phyloP scores from a whole-genome alignment of 768 basidiomycete species.

The Suillus brevipes region DNA sequence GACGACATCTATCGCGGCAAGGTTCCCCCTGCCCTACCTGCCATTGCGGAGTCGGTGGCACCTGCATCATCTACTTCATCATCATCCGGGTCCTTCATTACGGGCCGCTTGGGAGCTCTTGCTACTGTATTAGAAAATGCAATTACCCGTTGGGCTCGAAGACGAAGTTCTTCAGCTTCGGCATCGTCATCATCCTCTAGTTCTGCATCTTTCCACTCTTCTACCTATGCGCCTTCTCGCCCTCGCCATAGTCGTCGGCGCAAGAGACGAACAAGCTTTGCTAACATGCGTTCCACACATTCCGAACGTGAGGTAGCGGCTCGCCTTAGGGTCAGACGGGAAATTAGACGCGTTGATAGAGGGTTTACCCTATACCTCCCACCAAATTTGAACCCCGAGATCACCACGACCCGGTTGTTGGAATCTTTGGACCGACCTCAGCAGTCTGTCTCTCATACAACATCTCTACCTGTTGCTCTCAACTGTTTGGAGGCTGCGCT shows the following conservation, averaged over 20 bases:
- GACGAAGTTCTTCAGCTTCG: slow-evolving; percentile 42
- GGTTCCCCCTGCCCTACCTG: slow-evolving; percentile 34
- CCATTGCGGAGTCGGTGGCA: slow-evolving; percentile 24
- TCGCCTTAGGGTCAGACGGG: slow-evolving; percentile 61
- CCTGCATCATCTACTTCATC: slow-evolving; percentile 33
- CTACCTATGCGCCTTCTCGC: slow-evolving; percentile 38
- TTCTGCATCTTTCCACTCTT: slow-evolving; percentile 34
- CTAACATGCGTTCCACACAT: slow-evolving; percentile 50
- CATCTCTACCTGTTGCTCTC: slow-evolving; percentile 50
- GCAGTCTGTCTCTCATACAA: slow-evolving; percentile 40
- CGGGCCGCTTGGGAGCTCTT: slow-evolving; percentile 48
- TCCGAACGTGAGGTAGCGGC: slow-evolving; percentile 64
- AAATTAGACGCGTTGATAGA: slow-evolving; percentile 57
- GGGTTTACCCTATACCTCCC: slow-evolving; percentile 68
- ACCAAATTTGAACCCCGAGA: slow-evolving; percentile 27
- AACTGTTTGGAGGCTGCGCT: slow-evolving; percentile 48
- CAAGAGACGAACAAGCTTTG: slow-evolving; percentile 47
- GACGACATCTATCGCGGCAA: slow-evolving; percentile 65
- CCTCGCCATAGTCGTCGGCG: slow-evolving; percentile 43
- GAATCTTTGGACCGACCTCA: slow-evolving; percentile 10
- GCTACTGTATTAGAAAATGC: slow-evolving; percentile 69
- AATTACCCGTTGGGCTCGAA: slow-evolving; percentile 65
- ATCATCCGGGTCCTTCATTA: slow-evolving; percentile 38
- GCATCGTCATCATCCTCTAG: slow-evolving; percentile 47
- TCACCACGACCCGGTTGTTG: background rate